Conservation (phyloP, 495 filamentous ascomycete genomes). For the Penicillium paxilli region DNA sequence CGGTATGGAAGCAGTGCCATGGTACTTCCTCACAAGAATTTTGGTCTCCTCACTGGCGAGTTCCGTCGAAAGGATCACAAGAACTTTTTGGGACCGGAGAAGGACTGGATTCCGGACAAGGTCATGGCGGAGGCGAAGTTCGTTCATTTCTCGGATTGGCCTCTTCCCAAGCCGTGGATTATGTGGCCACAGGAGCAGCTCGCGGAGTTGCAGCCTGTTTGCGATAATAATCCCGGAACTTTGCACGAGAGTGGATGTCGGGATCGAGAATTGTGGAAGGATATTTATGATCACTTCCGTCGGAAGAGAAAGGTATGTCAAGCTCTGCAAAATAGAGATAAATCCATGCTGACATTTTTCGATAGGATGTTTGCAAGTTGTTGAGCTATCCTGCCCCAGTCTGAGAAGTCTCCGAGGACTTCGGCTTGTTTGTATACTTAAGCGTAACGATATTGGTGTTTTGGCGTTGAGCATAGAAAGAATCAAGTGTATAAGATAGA, state of each 20-base stretch:
- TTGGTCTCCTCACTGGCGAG: constrained; percentile 69
- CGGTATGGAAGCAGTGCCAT: constrained; percentile 67
- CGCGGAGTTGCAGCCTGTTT: constrained; percentile 58
- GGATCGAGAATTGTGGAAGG: constrained; percentile 67
- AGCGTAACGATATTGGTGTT: not conserved
- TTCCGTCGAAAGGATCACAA: constrained; percentile 63
- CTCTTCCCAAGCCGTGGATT: constrained; percentile 78
- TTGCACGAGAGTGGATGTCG: constrained; percentile 55
- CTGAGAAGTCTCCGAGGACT: constrained; percentile 10
- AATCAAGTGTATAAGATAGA: not conserved
- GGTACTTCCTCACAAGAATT: constrained; percentile 74
- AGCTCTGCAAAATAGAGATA: not conserved
- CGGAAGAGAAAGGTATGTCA: constrained; percentile 56
- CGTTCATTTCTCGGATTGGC: constrained; percentile 82
- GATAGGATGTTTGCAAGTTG: constrained; percentile 49
- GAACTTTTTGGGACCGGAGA: constrained; percentile 62
- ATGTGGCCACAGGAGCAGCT: constrained; percentile 57
- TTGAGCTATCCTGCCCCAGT: constrained; percentile 49
- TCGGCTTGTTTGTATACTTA: not conserved
- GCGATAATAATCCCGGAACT: constrained; percentile 48
- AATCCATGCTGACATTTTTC: not conserved
- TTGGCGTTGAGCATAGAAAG: not conserved
- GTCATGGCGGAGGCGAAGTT: constrained; percentile 68
- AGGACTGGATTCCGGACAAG: constrained; percentile 69
- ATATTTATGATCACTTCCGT: constrained; percentile 69